A percentile compares a stretch with the other conserved stretches of the same genome.
Evolutionary conservation across 306 rosid species (phyloP).

Genomic region (Glycine latifolia): DNA sequence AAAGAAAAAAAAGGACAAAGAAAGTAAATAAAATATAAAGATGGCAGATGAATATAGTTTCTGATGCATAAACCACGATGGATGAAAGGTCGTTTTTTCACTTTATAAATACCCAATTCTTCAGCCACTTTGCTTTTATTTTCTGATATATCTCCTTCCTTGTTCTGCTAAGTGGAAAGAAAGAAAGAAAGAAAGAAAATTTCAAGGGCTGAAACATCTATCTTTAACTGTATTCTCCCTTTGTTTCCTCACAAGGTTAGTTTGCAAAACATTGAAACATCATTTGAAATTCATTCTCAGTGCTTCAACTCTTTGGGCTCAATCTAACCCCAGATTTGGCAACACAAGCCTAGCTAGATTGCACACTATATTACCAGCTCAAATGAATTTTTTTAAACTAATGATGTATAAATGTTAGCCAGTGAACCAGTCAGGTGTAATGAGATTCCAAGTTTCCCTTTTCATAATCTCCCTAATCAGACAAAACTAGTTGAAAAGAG

Average conservation of each 20-base stretch:
- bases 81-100: slow-evolving; percentile 59
- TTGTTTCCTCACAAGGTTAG: slow-evolving; percentile 69
- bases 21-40: slow-evolving; percentile 42
- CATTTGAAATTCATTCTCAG: slow-evolving; percentile 50
- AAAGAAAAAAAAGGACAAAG: background rate
- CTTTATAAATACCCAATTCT: slow-evolving; percentile 75
- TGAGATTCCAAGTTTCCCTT: slow-evolving; percentile 25
- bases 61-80: slow-evolving; percentile 58
- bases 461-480: slow-evolving; percentile 35
- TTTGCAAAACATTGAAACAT: slow-evolving; percentile 61
- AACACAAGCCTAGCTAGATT: slow-evolving; percentile 40
- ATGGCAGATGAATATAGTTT: slow-evolving; percentile 48
- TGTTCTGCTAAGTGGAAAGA: slow-evolving; percentile 51
- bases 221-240: slow-evolving; percentile 59
- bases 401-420: slow-evolving; percentile 39
- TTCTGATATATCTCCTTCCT: slow-evolving; percentile 58
- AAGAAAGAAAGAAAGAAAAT: slow-evolving; percentile 30
- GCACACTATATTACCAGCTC: slow-evolving; percentile 35
- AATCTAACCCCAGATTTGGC: slow-evolving; percentile 55
- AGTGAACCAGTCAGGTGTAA: background rate
- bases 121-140: slow-evolving; percentile 64
- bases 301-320: slow-evolving; percentile 64
- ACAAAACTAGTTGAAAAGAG: slow-evolving; percentile 30
- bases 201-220: slow-evolving; percentile 62
- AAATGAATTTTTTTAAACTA: slow-evolving; percentile 37